Evolutionary conservation across 306 rosid species (phyloP).

Genomic region (Parietaria judaica): DNA sequence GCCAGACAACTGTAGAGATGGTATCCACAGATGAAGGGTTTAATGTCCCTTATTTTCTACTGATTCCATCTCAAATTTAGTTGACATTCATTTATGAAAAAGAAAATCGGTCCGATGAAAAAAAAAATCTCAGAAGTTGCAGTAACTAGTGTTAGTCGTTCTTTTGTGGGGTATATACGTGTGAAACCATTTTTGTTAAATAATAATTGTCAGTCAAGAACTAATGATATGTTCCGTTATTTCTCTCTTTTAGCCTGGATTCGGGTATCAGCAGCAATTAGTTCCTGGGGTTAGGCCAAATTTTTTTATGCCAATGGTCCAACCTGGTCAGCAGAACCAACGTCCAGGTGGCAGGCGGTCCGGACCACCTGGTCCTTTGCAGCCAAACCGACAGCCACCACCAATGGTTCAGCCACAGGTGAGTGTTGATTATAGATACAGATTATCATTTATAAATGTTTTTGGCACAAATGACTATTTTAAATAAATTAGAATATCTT

Average conservation of each 20-base stretch:
- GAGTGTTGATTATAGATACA: background rate
- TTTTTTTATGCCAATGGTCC: conserved; percentile 33
- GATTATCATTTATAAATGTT: background rate
- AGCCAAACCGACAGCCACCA: conserved; percentile 28
- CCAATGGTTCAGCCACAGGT: conserved; percentile 30
- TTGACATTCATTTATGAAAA: too few relatives aligned
- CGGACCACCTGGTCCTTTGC: conserved; percentile 20
- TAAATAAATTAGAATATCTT: too few relatives aligned
- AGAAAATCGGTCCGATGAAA: too few relatives aligned
- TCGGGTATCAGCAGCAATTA: conserved; percentile 34
- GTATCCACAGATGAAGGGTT: conserved; percentile 9
- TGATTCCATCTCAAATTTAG: conserved; percentile 11
- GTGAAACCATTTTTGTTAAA: background rate
- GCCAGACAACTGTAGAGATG: conserved; percentile 12
- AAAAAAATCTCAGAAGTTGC: too few relatives aligned
- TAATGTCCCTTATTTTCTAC: conserved; percentile 2
- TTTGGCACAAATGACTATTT: too few relatives aligned
- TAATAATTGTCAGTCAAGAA: background rate
- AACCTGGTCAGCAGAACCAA: conserved; percentile 29
- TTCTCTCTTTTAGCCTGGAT: conserved; percentile 21
- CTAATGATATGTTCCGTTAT: background rate
- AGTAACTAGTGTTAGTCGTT: too few relatives aligned
- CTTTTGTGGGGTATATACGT: too few relatives aligned
- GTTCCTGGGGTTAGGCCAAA: conserved; percentile 37
- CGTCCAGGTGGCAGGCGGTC: conserved; percentile 33